Conservation (phyloP, 257 asterid genomes). For the Plantago major region DNA sequence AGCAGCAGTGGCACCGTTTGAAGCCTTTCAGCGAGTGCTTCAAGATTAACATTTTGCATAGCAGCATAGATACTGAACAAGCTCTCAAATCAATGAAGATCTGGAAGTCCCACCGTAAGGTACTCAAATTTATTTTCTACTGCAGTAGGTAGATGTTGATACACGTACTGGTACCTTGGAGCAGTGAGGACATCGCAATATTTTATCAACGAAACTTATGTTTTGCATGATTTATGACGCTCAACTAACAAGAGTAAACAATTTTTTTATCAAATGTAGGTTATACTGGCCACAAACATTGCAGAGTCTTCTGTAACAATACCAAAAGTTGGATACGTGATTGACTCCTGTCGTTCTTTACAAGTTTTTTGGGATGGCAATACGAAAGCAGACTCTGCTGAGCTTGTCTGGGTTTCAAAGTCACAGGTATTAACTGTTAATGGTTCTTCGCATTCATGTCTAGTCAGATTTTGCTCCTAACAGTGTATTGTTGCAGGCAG, state of each 20-base stretch:
- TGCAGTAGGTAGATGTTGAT: slow-evolving; percentile 10
- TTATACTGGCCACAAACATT: slow-evolving; percentile 91
- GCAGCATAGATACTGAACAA: slow-evolving; percentile 78
- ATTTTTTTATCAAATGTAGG: slow-evolving; percentile 39
- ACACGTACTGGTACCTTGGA: slow-evolving; percentile 4
- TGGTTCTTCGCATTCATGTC: slow-evolving; percentile 10
- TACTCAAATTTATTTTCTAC: slow-evolving; percentile 22
- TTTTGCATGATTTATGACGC: slow-evolving; percentile 9
- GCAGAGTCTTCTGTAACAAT: slow-evolving; percentile 99
- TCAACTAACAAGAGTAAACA: slow-evolving; percentile 14
- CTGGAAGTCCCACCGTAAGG: slow-evolving; percentile 87
- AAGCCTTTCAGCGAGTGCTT: slow-evolving; percentile 56
- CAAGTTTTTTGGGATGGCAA: slow-evolving; percentile 84
- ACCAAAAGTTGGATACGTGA: slow-evolving; percentile 92
- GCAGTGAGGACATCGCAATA: slow-evolving; percentile 14
- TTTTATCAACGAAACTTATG: slow-evolving; percentile 9
- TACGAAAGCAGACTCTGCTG: slow-evolving; percentile 64
- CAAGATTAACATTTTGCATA: slow-evolving; percentile 89
- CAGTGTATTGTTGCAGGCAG: slow-evolving; percentile 51
- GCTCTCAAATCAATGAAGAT: slow-evolving; percentile 87
- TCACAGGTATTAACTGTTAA: slow-evolving; percentile 66
- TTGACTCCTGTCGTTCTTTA: slow-evolving; percentile 97
- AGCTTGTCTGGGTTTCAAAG: slow-evolving; percentile 93
- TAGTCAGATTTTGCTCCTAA: slow-evolving; percentile 18
- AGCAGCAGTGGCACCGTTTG: slow-evolving; percentile 85